phyloP scores from a whole-genome alignment of 169 alveolate genomes.

The Plasmodium gonderi region DNA sequence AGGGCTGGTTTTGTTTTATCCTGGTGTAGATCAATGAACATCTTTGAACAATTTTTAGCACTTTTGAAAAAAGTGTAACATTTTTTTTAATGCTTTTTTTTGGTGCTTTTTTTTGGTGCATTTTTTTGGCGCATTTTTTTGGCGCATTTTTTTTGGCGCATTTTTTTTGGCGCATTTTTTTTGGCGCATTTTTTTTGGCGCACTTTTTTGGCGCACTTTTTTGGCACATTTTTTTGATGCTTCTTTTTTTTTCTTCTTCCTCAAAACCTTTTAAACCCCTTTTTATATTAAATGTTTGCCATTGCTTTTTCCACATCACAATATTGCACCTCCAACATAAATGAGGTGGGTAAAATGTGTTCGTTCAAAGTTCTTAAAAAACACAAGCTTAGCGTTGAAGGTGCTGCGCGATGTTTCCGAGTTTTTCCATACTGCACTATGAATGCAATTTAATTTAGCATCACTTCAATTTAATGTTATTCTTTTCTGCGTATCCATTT shows the following conservation, averaged over 20 bases:
- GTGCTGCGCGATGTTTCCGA: not conserved
- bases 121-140: not conserved
- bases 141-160: not conserved
- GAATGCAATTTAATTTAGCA: not conserved
- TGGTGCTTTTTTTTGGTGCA: not conserved
- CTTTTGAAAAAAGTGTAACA: not conserved
- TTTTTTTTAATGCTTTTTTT: not conserved
- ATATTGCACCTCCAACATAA: not conserved
- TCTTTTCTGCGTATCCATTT: too few relatives aligned
- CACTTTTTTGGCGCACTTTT: too few relatives aligned
- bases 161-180: too few relatives aligned
- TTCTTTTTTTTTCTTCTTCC: too few relatives aligned
- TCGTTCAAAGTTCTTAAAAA: not conserved
- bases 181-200: not conserved
- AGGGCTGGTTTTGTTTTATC: not conserved
- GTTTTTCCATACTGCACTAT: not conserved
- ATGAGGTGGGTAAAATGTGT: not conserved
- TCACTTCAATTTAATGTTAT: too few relatives aligned
- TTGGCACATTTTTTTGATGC: not conserved
- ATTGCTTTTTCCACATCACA: not conserved
- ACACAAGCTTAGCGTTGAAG: not conserved
- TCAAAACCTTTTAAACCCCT: not conserved
- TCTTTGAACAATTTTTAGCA: not conserved
- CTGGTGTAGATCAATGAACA: not conserved
- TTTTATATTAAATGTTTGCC: not conserved